phyloP scores from a whole-genome alignment of 805 yeast genomes.

The Metschnikowia dekortorum region DNA sequence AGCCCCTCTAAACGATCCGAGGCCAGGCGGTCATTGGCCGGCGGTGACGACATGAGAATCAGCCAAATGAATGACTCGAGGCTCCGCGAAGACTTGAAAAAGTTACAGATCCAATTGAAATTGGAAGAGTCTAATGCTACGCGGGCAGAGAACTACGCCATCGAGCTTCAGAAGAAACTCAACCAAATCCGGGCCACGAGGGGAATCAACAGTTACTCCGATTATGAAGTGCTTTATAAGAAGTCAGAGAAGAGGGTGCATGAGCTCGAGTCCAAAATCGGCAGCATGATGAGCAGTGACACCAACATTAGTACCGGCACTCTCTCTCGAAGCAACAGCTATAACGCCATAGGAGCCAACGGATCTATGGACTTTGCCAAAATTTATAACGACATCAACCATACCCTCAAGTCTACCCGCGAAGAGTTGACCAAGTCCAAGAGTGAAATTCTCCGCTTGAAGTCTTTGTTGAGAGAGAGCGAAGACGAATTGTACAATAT shows the following conservation, averaged over 20 bases:
- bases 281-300: conserved; percentile 7
- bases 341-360: conserved; percentile 22
- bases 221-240: conserved; percentile 32
- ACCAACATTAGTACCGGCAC: conserved; percentile 3
- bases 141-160: conserved; percentile 49
- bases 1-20: conserved; percentile 18
- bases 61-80: conserved; percentile 14
- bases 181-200: conserved; percentile 39
- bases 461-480: conserved; percentile 38
- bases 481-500: conserved; percentile 41
- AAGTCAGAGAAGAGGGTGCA: conserved; percentile 32
- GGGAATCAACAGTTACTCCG: conserved; percentile 30
- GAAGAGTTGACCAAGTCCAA: conserved; percentile 40
- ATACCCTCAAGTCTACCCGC: conserved; percentile 40
- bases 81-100: conserved; percentile 40
- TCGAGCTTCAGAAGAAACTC: conserved; percentile 40
- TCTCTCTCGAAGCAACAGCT: conserved; percentile 33
- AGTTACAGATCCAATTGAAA: conserved; percentile 45
- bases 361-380: conserved; percentile 41
- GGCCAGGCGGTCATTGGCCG: conserved; percentile 28
- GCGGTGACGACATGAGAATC: conserved; percentile 27
- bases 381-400: conserved; percentile 47
- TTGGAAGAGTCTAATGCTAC: conserved; percentile 48
- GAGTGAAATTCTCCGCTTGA: conserved; percentile 38
- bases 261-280: conserved; percentile 29